Evolutionary conservation across 129 eudicot genomes (phyloP).

Genomic region (Helichrysum umbraculigerum): DNA sequence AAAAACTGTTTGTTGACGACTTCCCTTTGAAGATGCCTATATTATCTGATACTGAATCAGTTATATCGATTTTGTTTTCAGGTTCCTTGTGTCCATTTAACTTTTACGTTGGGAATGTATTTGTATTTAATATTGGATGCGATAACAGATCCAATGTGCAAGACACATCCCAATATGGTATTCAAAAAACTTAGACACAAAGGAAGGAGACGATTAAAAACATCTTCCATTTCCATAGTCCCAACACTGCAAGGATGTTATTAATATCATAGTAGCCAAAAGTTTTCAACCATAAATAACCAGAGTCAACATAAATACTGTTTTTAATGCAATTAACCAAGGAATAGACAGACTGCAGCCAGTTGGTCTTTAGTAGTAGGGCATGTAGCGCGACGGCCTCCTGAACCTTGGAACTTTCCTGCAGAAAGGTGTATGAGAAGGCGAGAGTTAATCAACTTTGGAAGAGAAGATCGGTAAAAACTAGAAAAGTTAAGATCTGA

Average conservation of each 20-base stretch:
- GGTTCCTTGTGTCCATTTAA: background rate
- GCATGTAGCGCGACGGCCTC: slow-evolving; percentile 85
- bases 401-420: slow-evolving; percentile 97
- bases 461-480: background rate
- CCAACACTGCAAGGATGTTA: background rate
- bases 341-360: slow-evolving; percentile 8
- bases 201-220: background rate
- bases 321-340: background rate
- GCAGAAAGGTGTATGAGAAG: slow-evolving; percentile 27
- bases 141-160: background rate
- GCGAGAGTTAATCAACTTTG: background rate
- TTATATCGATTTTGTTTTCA: background rate
- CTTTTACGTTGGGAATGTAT: background rate
- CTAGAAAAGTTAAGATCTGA: background rate
- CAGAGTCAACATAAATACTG: background rate
- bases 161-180: background rate
- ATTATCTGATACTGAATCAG: too few species aligned
- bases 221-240: background rate
- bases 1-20: too few species aligned
- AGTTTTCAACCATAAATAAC: background rate
- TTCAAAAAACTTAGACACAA: background rate
- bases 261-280: background rate
- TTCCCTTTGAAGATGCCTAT: too few species aligned
- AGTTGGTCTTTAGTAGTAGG: slow-evolving; percentile 48
- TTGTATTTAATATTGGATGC: background rate